Evolutionary conservation across 2,329 filamentous ascomycete species (phyloP), one percentile per base, ranked within the genome.

Genomic region (Fusarium oxysporum): DNA sequence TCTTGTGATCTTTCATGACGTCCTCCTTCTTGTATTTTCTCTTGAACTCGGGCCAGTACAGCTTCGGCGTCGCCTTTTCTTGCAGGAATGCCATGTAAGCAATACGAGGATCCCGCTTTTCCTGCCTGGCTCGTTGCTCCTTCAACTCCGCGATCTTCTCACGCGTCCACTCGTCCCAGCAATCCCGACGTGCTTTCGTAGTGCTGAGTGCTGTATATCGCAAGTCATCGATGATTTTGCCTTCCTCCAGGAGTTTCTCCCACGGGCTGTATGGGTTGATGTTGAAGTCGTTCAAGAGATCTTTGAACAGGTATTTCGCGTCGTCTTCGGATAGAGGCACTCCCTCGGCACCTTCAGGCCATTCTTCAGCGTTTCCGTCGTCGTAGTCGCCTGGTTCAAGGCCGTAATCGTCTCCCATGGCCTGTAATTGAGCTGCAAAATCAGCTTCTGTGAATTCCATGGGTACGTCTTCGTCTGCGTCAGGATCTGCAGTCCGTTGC

Each of bases 41-140:
- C 77, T 93, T 94, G 83, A 99, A 99, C 80, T 99, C 96, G 1
- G 94, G 92, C 96, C 96, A 99, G 85, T 97, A 99, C 2, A 99
- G 87, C 83, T 97, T 98, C 1, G 94, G 92, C 0, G 92, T 96
- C 0, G 95, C 96, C 74, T 94, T 89, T 54, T 92, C 89, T 71
- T 96, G 91, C 35, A 99, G 85, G 71, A 99, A 92, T 0, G 89
- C 88, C 68, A 98, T 84, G 80, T 97, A 99, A 2, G 92, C 90
- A 72, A 97, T 92, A 51, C 89, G 87, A 2, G 96, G 96, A 77
- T 98, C 95, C 72, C 90, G 90, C 84, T 94, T 96, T 81, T 93
- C 92, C 79, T 95, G 89, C 69, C 88, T 91, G 30, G 92, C 92
- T 65, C 93, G 91, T 77, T 89, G 88, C 74, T 93, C 92, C 79